Base-by-base conservation (phyloP, 768 basidiomycete genomes). In the Lactarius pseudohatsudake region DNA sequence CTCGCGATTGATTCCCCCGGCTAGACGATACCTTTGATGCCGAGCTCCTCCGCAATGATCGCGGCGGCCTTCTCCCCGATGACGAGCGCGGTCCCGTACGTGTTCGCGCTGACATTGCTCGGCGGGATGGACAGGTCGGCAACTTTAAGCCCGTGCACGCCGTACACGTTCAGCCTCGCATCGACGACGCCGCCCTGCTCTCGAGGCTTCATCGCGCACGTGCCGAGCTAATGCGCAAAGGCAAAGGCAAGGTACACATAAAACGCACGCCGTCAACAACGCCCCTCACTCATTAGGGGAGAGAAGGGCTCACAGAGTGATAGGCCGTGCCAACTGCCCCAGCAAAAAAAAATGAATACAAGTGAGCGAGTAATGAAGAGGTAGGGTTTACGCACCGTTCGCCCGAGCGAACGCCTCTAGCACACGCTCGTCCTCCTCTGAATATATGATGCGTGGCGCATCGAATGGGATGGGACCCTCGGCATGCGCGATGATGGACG, bases 131-230 rank as follows among this genome's bases (percentile, higher is more conserved):
- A 81, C 36, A 81, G 50, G 61, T 81, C 80, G 69, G 70, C 86
- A 30, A 90, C 81, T 72, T 89, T 87, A 59, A 90, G 76, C 34
- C 80, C 80, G 68, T 77, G 68, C 1, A 84, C 79, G 0, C 86
- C 86, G 67, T 89, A 88, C 15, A 90, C 86, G 67, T 85, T 85
- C 47, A 90, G 75, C n/a, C 76, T 76, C 34, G 81, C 61, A 70
- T 90, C 86, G 9, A 90, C 85, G 4, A 89, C 88, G 16, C 87
- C 88, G 5, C 81, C 82, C 47, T 79, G 63, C 20, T 83, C 79
- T 22, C 81, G 80, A 3, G 85, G 80, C 72, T 88, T 87, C 87
- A 89, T 89, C 0, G 86, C 82, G 65, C 86, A 88, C 0, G 87
- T 89, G 45, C 87, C 87, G 16, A 86, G 77, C 86, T 87, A 63